These are phyloP conservation scores for Hymenoscyphus albidus DNA, from an alignment of 2,329 filamentous ascomycete genomes.

Conservation along the genomic window DNA sequence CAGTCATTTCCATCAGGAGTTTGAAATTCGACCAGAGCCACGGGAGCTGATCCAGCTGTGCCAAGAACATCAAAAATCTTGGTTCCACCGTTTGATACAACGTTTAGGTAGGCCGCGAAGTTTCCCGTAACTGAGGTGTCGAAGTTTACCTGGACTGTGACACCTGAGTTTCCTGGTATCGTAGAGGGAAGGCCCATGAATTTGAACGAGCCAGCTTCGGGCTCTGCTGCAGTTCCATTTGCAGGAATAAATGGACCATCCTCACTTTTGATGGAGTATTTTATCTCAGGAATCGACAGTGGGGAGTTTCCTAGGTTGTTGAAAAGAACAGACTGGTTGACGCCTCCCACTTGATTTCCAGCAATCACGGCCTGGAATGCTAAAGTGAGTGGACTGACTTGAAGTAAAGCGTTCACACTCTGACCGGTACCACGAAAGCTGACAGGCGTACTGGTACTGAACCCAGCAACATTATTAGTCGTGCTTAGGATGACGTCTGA, in stretches of 20 bases:
- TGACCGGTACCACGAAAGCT: constrained; percentile 47
- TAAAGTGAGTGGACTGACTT: constrained; percentile 45
- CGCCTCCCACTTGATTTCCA: constrained; percentile 38
- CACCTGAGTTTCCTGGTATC: constrained; percentile 40
- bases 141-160: constrained; percentile 45
- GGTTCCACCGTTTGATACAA: constrained; percentile 49
- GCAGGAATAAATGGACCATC: constrained; percentile 41
- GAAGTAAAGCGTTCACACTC: constrained; percentile 44
- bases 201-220: constrained; percentile 46
- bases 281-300: constrained; percentile 42
- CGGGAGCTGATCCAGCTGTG: constrained; percentile 46
- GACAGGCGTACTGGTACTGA: constrained; percentile 44
- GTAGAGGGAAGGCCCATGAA: constrained; percentile 45
- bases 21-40: constrained; percentile 53
- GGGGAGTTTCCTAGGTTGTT: constrained; percentile 47
- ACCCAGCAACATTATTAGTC: constrained; percentile 44
- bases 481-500: constrained; percentile 45
- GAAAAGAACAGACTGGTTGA: constrained; percentile 44
- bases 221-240: constrained; percentile 34
- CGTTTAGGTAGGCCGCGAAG: constrained; percentile 46
- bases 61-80: constrained; percentile 46
- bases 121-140: constrained; percentile 45
- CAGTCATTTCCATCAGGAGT: constrained; percentile 47
- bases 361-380: constrained; percentile 49
- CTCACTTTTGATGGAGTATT: constrained; percentile 34